Evolutionary conservation across 305 asterid genomes (phyloP), one percentile per base, ranked within the genome.

Genomic region (Fraxinus platypoda): DNA sequence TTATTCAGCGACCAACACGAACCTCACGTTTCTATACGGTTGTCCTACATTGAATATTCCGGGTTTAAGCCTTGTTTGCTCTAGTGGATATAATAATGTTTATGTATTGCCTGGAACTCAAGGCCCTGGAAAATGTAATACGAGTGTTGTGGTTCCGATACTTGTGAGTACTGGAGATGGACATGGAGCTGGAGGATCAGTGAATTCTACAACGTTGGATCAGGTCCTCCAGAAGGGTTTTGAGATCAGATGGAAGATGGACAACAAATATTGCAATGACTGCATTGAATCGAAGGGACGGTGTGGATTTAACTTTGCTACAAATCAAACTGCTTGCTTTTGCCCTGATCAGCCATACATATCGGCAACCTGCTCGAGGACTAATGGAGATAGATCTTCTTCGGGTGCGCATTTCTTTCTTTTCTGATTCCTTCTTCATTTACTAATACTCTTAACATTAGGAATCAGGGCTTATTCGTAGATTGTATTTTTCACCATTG

Each of bases 11-110:
- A 75, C 82, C 17, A 87, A 84, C 25, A 75, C 75, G 13, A 94
- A 94, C 25, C 79, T 90, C 37, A 91, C 98, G 0, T 90, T 94
- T 81, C 78, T 92, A 37, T 94, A 88, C 0, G 90, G 92, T 34
- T 94, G 98, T 38, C 90, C 88, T 26, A 83, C 19, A 0, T 33
- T 76, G 17, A 38, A 54, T 71, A 0, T 80, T 8, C 85, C 85
- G 0, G 88, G 85, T 23, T 41, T 25, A 21, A 77, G 25, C 81
- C 86, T 33, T 37, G 13, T 75, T 83, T 30, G 83, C 70, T 54
- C 37, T 9, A 49, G 54, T 12, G 82, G 81, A 9, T 68, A 75
- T 31, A 17, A 31, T 8, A 52, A 19, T 9, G 90, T 84, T 41
- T 90, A 85, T 41, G 86, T 86, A 34, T 64, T 74, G 26, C 89